These are phyloP conservation scores for Fusarium sp. DNA, from an alignment of 2,329 filamentous ascomycete genomes.

Conservation along the genomic window DNA sequence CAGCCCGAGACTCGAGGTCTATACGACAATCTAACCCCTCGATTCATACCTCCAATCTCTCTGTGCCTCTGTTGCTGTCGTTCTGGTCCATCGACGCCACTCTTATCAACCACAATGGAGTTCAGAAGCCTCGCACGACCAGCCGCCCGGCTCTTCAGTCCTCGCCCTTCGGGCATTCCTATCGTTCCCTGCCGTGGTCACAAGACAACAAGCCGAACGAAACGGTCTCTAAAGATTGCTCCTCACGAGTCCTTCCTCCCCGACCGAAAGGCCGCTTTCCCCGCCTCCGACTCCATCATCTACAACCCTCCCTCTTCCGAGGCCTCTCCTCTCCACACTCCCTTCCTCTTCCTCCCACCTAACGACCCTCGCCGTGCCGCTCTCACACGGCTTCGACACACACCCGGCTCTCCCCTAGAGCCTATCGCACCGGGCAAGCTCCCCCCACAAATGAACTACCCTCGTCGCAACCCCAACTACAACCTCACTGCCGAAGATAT, in stretches of 20 bases:
- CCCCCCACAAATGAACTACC: constrained; percentile 54
- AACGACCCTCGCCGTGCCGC: constrained; percentile 66
- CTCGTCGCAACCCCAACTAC: constrained; percentile 58
- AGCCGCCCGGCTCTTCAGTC: constrained; percentile 51
- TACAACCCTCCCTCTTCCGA: constrained; percentile 70
- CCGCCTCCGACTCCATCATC: constrained; percentile 60
- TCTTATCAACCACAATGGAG: constrained; percentile 50
- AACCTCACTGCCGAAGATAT: constrained; percentile 69
- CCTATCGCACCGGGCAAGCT: constrained; percentile 46
- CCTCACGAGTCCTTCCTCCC: constrained; percentile 72
- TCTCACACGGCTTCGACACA: constrained; percentile 60
- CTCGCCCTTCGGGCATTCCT: constrained; percentile 45
- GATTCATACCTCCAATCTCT: not conserved
- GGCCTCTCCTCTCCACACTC: constrained; percentile 73
- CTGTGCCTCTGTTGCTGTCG: not conserved
- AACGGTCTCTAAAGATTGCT: constrained; percentile 69
- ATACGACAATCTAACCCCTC: constrained; percentile 9
- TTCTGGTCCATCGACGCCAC: not conserved
- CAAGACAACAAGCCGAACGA: constrained; percentile 67
- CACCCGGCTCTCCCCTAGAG: constrained; percentile 44
- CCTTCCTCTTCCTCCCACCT: constrained; percentile 73
- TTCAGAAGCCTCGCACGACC: constrained; percentile 55
- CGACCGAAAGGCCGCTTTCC: constrained; percentile 51
- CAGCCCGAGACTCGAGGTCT: constrained; percentile 37
- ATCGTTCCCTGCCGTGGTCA: constrained; percentile 57